These are phyloP conservation scores for Ceratobasidium sp. DNA, from an alignment of 1,284 basidiomycete species.

Conservation along the genomic window DNA sequence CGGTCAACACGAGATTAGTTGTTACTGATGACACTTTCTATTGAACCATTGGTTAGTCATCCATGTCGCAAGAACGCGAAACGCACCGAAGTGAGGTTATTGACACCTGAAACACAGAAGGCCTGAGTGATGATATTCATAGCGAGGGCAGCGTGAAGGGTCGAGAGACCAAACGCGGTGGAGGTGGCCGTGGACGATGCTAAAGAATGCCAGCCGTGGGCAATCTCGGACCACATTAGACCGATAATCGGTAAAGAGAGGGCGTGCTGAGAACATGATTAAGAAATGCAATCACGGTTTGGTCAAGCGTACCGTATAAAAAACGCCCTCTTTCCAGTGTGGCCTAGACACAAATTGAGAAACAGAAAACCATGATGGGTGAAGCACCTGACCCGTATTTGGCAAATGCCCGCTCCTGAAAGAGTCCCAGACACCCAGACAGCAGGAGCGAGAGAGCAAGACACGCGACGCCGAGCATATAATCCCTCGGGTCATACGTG, in stretches of 20 bases:
- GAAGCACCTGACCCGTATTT: slow-evolving; percentile 57
- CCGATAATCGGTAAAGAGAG: slow-evolving; percentile 41
- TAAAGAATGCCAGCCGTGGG: slow-evolving; percentile 75
- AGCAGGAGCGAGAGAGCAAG: slow-evolving; percentile 74
- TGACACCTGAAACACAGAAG: slow-evolving; percentile 87
- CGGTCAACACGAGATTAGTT: slow-evolving; percentile 73
- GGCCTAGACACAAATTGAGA: too few species aligned
- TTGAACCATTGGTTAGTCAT: not conserved
- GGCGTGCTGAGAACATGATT: slow-evolving; percentile 36
- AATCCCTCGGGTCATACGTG: slow-evolving; percentile 54
- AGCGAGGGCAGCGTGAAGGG: slow-evolving; percentile 60
- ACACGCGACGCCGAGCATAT: slow-evolving; percentile 74
- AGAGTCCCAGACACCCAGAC: slow-evolving; percentile 75
- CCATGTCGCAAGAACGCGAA: slow-evolving; percentile 1
- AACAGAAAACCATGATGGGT: not conserved
- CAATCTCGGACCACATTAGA: slow-evolving; percentile 56
- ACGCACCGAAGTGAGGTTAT: slow-evolving; percentile 77
- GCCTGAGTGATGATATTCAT: slow-evolving; percentile 81
- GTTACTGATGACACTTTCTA: slow-evolving; percentile 76
- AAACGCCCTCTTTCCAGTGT: slow-evolving; percentile 86
- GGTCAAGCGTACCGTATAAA: slow-evolving; percentile 69
- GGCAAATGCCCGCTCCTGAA: slow-evolving; percentile 83
- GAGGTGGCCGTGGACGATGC: slow-evolving; percentile 67
- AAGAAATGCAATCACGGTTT: not conserved
- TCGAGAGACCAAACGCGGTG: slow-evolving; percentile 49